Evolutionary conservation across 345 rosid genomes (phyloP), one percentile per base, ranked within the genome.

Genomic region (Linum usitatissimum): DNA sequence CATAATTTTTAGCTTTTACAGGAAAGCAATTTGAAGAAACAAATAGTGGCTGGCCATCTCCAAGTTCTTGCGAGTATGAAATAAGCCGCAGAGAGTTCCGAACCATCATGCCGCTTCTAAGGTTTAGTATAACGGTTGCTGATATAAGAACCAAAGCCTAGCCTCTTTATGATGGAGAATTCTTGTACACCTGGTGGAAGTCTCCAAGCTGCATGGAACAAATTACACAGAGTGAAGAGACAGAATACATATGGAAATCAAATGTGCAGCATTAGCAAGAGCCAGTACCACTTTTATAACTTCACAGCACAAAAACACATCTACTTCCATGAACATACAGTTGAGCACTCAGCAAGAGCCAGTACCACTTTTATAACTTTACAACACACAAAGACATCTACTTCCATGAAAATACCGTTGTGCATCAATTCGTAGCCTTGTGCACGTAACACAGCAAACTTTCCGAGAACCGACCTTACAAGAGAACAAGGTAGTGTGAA

Each of bases 21-120:
- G 99, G 96, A 71, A 84, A 85, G 74, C 84, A 77, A 73, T 90
- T 94, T 19, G 99, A 94, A 71, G 81, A 79, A 69, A 79, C 81
- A 69, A 70, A 81, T 6, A 88, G 49, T 4, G 97, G 91, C 66
- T 84, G 78, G 17, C 95, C 89, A 65, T 82, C 87, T 34, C 80
- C 78, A 64, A 94, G 91, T 73, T 90, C 97, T 61, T 82, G 75
- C 9, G 92, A 79, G 77, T 88, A 90, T 20, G 87, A 61, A 64
- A 94, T 83, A 20, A 84, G 91, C 73, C 59, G 81, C 55, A 74
- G 21, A 38, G 76, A 53, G 53, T 77, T 67, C 18, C 40, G 75
- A 53, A 77, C 67, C 21, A 36, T 76, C 83, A 75, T 64, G 62
- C 57, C 72, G 70, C 14, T 45, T 45, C 51, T 45, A 6, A 10